Conservation (phyloP, 352 stramenopile species). For the Thraustochytrium striatum region DNA sequence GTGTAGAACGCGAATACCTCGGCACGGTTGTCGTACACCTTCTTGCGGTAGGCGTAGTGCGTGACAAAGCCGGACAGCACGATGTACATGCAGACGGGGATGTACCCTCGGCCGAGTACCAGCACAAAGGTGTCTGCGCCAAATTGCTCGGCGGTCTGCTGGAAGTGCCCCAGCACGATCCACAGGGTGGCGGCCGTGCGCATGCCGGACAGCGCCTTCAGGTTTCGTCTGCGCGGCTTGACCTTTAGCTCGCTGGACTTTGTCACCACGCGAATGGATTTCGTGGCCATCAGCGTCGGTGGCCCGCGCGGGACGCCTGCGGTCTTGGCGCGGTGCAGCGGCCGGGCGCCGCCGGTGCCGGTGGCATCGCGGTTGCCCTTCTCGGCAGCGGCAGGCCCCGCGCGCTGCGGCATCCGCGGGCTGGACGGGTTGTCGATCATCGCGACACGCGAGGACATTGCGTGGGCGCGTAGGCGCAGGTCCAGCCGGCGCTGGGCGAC, state of each 20-base stretch:
- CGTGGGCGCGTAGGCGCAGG: too few relatives aligned
- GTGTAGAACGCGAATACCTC: not conserved
- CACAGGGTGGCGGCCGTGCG: constrained; percentile 27
- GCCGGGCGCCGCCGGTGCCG: too few relatives aligned
- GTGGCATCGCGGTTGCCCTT: too few relatives aligned
- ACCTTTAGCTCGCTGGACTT: not conserved
- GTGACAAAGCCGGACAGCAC: constrained; percentile 33
- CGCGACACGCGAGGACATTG: too few relatives aligned
- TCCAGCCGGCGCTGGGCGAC: too few relatives aligned
- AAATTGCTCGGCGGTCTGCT: not conserved
- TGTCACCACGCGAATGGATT: not conserved
- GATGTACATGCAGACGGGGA: constrained; percentile 31
- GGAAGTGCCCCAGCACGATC: constrained; percentile 40
- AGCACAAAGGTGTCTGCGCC: constrained; percentile 27
- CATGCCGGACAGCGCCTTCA: not conserved
- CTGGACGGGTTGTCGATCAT: too few relatives aligned
- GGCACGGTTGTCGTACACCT: not conserved
- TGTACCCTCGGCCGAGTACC: constrained; percentile 3
- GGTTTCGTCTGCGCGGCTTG: not conserved
- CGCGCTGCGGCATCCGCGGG: too few relatives aligned
- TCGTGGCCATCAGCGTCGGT: too few relatives aligned
- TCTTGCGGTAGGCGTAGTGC: constrained; percentile 17
- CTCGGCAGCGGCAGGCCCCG: too few relatives aligned
- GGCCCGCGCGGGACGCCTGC: too few relatives aligned
- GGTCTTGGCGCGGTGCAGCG: too few relatives aligned